Evolutionary conservation across 352 stramenopile species (phyloP), one percentile per base, ranked within the genome.

Genomic region (Phytophthora boehmeriae): DNA sequence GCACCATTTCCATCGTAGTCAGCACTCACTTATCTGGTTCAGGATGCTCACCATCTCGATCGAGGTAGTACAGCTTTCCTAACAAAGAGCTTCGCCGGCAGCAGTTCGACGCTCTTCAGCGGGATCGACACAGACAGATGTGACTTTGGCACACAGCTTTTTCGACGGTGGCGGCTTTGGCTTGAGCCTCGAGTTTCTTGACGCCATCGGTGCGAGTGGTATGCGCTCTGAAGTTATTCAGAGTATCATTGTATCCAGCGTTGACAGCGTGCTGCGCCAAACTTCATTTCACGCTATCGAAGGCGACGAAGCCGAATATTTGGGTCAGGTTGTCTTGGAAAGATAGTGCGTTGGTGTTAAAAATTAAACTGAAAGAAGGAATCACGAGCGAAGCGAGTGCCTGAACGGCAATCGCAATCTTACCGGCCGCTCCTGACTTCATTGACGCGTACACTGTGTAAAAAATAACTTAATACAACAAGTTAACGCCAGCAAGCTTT

Each of bases 121-220:
- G 53, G 53, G 14, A 61, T 53, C 8, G 53, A 47, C 23, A 61
- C 53, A 10, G 53, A 62, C 8, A 62, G 43, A 62, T 1, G 32
- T 62, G 43, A 32, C 44, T 55, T 27, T 46, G 20, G 13, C 32
- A 28, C 20, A 48, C 32, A 25, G 25, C 54, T 22, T 55, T 43
- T 32, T 62, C 54, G 54, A 55, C 32, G 10, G 30, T 55, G 11
- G 44, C 32, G 11, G 34, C 54, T 20, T 34, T 54, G 17, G 34
- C 54, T 14, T 46, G 44, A 25, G 32, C 30, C 1, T 32, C 54
- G 2, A 55, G 23, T 34, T 62, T 62, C 16, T 20, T 9, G 34
- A 55, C 54, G n/a, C 32, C 43, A 8, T 25, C 25, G 8, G 32
- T 19, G 5, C 54, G 17, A 10, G 54, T 34, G 16, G 27, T 34